A percentile compares a stretch with the other conserved stretches of the same genome.
These are phyloP conservation scores for Hippophae gyantsensis DNA, from an alignment of 306 rosid genomes.

Conservation along the genomic window DNA sequence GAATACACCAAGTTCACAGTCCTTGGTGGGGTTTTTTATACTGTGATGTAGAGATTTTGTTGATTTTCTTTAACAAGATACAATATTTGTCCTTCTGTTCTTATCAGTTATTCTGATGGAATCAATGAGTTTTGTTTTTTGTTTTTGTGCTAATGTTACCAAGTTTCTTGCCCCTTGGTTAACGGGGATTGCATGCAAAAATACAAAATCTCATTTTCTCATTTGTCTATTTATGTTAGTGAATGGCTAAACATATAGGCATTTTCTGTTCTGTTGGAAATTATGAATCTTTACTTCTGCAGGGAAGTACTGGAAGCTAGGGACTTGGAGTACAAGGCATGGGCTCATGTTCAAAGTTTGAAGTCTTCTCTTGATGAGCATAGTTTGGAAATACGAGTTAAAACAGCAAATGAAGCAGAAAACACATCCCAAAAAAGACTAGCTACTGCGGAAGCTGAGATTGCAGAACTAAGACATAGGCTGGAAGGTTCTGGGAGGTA, in stretches of 20 bases:
- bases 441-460: constrained; percentile 95
- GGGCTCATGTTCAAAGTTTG: constrained; percentile 75
- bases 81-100: too few species aligned
- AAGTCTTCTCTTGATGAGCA: constrained; percentile 81
- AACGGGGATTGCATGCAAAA: too few species aligned
- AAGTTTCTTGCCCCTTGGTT: too few species aligned
- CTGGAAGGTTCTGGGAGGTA: constrained; percentile 76
- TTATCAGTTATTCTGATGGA: too few species aligned
- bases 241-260: constrained; percentile 1
- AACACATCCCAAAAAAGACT: constrained; percentile 83
- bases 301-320: constrained; percentile 79
- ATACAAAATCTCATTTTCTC: too few species aligned
- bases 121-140: too few species aligned
- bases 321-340: constrained; percentile 72
- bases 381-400: constrained; percentile 77
- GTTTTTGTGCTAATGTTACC: too few species aligned
- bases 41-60: background rate
- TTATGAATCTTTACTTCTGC: constrained; percentile 32
- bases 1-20: too few species aligned
- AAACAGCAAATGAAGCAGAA: constrained; percentile 91
- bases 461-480: constrained; percentile 65
- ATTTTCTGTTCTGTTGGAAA: constrained; percentile 12
- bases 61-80: background rate
- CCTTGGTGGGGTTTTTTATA: background rate
- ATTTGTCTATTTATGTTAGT: constrained; percentile 2